Conservation (phyloP, 208 protist species). For the Acanthamoeba royreba region DNA sequence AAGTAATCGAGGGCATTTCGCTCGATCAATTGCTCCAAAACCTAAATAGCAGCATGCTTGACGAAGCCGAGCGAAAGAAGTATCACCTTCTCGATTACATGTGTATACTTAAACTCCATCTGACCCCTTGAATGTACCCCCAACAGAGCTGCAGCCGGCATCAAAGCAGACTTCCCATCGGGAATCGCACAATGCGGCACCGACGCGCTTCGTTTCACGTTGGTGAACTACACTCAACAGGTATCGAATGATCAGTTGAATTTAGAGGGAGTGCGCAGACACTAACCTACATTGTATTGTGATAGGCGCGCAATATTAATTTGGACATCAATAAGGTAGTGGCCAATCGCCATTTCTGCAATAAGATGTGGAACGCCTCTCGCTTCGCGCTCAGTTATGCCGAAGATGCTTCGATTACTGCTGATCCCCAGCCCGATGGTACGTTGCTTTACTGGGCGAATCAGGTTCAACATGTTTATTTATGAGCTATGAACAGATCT, state of each 20-base stretch:
- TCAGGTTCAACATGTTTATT: neutral
- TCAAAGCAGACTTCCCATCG: slow-evolving; percentile 91
- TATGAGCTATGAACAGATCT: neutral
- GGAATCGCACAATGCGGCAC: slow-evolving; percentile 97
- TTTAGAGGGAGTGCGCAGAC: neutral
- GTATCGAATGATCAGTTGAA: neutral
- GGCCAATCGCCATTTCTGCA: slow-evolving; percentile 97
- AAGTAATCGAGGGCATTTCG: slow-evolving; percentile 96
- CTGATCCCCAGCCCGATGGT: neutral
- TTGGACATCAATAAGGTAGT: slow-evolving; percentile 97
- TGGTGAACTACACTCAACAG: slow-evolving; percentile 93
- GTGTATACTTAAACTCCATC: neutral
- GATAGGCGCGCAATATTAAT: slow-evolving; percentile 88
- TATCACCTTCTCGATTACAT: neutral
- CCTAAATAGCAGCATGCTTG: slow-evolving; percentile 90
- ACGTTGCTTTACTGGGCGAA: neutral
- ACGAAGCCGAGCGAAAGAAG: slow-evolving; percentile 88
- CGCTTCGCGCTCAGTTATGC: slow-evolving; percentile 88
- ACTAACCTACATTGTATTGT: neutral
- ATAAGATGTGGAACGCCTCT: slow-evolving; percentile 98
- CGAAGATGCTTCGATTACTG: neutral
- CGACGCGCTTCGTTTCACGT: slow-evolving; percentile 98
- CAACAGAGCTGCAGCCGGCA: slow-evolving; percentile 69
- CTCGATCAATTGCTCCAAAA: slow-evolving; percentile 91
- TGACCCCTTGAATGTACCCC: neutral